Evolutionary conservation across 306 rosid species (phyloP).

Genomic region (Quercus gilva): DNA sequence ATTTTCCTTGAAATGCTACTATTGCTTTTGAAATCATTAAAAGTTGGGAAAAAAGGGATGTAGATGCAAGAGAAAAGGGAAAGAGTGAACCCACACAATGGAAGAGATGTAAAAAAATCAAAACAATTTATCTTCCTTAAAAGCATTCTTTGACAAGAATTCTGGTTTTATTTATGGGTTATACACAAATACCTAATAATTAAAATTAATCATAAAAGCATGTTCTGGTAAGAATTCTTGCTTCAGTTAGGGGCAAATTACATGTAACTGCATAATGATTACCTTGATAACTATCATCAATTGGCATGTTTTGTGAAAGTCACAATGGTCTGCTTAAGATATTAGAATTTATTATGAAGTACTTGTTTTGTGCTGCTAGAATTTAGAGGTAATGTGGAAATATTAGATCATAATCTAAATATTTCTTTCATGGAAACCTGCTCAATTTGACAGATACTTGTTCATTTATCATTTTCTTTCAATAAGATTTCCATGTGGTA

Average conservation of each 20-base stretch:
- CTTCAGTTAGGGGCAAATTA: neutral
- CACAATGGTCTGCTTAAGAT: neutral
- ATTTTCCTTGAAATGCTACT: neutral
- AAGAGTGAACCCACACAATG: neutral
- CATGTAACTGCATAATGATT: neutral
- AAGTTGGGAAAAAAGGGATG: neutral
- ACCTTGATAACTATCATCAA: neutral
- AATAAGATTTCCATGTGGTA: neutral
- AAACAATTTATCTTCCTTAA: neutral
- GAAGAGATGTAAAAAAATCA: neutral
- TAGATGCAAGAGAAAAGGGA: neutral
- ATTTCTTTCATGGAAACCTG: neutral
- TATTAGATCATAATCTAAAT: neutral
- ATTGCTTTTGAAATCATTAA: no score
- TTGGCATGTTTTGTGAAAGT: neutral
- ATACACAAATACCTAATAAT: no score
- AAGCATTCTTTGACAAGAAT: neutral
- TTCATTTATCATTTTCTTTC: neutral
- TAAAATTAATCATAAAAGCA: no score
- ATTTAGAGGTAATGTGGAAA: neutral
- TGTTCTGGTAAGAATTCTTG: no score
- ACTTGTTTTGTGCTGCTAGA: neutral
- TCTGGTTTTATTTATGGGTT: neutral
- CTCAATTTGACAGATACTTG: neutral
- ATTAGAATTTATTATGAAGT: neutral